Evolutionary conservation across 1,139 yeast species (phyloP), one percentile per base, ranked within the genome.

Genomic region (Kodamaea suecica): DNA sequence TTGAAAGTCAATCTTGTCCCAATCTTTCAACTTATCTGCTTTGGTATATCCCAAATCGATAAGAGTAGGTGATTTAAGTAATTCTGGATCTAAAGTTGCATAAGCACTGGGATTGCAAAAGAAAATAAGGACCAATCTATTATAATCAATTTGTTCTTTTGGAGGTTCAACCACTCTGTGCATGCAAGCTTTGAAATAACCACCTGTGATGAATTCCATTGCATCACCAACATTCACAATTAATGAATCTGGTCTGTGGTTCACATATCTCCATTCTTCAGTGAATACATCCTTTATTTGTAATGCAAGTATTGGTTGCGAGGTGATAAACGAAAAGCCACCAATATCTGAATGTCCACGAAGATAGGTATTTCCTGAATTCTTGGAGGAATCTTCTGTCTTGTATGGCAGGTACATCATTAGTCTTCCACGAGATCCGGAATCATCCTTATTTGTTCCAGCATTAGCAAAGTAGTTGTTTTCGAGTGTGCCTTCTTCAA

Each of bases 401-500:
- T 51, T 43, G 59, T 60, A 53, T 11, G 49, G 52, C 36, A 58
- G 60, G 37, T 59, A 60, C 11, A 53, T 37, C 66, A 61, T 61
- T 31, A 61, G 57, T 38, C 66, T 46, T 4, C 66, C 66, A 4
- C 30, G 4, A 30, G 55, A 56, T 2, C 66, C 66, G 26, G 51
- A 51, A 11, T 27, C 23, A 17, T 27, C 30, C 9, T 17, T 17
- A 23, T 27, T 17, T 4, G 23, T 17, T 2, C 64, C 65, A 3
- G 63, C 57, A 32, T 57, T 52, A 21, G 55, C 58, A 38, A 50
- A 61, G 34, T 57, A 60, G 32, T 59, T 54, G 28, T 60, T 63
- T 55, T 59, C 60, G 3, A 61, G 41, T 31, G 38, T 46, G 0
- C 66, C 66, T 39, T 61, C 65, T 4, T 63, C 63, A 12, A 60